Evolutionary conservation across 1,284 basidiomycete species (phyloP), one percentile per base, ranked within the genome.

Genomic region (Sphagnurus paluster): DNA sequence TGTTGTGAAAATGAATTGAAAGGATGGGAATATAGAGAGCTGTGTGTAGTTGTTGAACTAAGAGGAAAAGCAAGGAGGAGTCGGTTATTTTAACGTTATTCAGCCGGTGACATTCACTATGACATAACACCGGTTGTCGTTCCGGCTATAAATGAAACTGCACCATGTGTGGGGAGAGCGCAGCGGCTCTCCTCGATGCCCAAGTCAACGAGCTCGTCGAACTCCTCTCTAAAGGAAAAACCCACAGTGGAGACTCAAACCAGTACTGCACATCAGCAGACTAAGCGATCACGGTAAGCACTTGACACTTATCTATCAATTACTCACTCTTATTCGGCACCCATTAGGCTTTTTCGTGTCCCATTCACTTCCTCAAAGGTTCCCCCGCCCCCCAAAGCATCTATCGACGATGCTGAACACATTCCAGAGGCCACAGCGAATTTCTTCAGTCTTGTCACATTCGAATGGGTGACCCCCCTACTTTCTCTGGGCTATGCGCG

Each of bases 391-490:
- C 69, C 75, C 0, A 68, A 65, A 41, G 41, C 49, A 4, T 76
- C 74, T 5, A 57, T 80, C 1, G 68, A 76, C 28, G 75, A 79
- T 42, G 67, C 78, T 3, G 52, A 57, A 1, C 54, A 74, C 8
- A 73, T 72, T 5, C 79, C 78, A 0, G 79, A 81, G 52, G 64
- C 62, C 1, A 71, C 65, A 4, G 77, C 79, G 0, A 64, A 66
- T 14, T 61, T 70, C 44, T 64, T 74, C 38, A 68, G 62, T 45
- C 49, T 70, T 14, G 44, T 80, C 4, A 74, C 68, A 14, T 81
- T 80, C 59, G 68, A 71, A 41, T 96, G 92, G 92, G 77, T 95
- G 42, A 84, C 81, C 0, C 79, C 83, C 2, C 70, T 93, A 42
- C 77, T 92, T 66, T 68, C 72, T 8, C 64, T 83, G 5, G 87